Percentiles rank a stretch among this genome's conserved stretches.
Conservation (phyloP, 2,329 filamentous ascomycete species). For the Alternaria incomplexa region DNA sequence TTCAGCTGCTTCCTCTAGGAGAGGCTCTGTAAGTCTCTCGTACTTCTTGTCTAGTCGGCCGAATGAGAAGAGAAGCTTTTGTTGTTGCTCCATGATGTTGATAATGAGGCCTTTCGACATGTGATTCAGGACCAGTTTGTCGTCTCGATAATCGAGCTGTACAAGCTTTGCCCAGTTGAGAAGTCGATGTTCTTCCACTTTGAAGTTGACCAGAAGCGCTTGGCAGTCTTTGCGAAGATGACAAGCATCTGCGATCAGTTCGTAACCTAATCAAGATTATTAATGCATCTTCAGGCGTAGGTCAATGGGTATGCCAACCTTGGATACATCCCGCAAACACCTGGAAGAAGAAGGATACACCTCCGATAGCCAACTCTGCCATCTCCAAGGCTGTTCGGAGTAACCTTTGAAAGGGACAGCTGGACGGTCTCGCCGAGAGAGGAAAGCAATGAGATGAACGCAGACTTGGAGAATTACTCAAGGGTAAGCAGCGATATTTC, state of each 20-base stretch:
- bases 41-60: slow-evolving; percentile 42
- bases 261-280: slow-evolving; percentile 36
- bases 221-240: slow-evolving; percentile 40
- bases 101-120: slow-evolving; percentile 42
- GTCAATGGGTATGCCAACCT: slow-evolving; percentile 18
- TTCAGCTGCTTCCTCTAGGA: slow-evolving; percentile 34
- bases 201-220: slow-evolving; percentile 45
- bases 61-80: slow-evolving; percentile 39
- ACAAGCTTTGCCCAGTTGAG: slow-evolving; percentile 48
- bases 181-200: slow-evolving; percentile 47
- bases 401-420: neutral
- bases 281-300: neutral
- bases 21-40: slow-evolving; percentile 34
- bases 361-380: slow-evolving; percentile 33
- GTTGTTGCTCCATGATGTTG: slow-evolving; percentile 45
- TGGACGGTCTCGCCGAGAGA: neutral
- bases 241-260: slow-evolving; percentile 47
- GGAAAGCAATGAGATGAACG: neutral
- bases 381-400: slow-evolving; percentile 9
- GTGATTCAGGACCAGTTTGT: slow-evolving; percentile 40
- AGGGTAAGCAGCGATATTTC: slow-evolving; percentile 19
- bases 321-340: slow-evolving; percentile 48
- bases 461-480: neutral
- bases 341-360: slow-evolving; percentile 44
- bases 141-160: slow-evolving; percentile 40